Percentiles rank a stretch among this genome's conserved stretches.
Conservation (phyloP, 371 early-diverging fungal species). For the Rhizopus delemar region DNA sequence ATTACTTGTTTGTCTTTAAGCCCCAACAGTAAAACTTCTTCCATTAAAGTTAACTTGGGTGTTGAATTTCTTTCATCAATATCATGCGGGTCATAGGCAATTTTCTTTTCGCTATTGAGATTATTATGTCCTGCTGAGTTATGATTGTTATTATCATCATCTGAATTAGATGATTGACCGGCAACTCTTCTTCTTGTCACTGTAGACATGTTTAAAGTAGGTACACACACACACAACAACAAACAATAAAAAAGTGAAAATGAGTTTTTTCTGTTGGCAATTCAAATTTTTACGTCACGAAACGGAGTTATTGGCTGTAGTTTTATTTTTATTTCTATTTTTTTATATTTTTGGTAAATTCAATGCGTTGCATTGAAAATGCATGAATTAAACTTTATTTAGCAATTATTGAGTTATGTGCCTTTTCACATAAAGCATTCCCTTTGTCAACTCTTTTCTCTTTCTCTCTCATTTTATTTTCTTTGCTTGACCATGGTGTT, state of each 20-base stretch:
- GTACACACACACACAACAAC: conserved; percentile 1
- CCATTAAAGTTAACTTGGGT: conserved; percentile 87
- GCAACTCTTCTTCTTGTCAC: conserved; percentile 48
- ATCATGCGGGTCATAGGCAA: conserved; percentile 54
- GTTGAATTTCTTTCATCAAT: conserved; percentile 65
- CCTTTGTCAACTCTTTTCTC: background rate
- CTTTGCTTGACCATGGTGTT: conserved; percentile 13
- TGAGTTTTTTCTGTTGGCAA: background rate
- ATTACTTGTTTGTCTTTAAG: conserved; percentile 90
- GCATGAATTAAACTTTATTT: conserved; percentile 14
- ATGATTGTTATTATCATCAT: conserved; percentile 23
- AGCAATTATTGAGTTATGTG: conserved; percentile 7
- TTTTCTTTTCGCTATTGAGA: conserved; percentile 33
- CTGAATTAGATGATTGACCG: conserved; percentile 30
- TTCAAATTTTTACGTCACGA: background rate
- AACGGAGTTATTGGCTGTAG: background rate
- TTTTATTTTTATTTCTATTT: background rate
- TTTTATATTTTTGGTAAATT: background rate
- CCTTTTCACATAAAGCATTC: background rate
- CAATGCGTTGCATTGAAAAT: background rate
- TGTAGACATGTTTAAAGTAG: conserved; percentile 33
- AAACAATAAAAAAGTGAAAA: background rate
- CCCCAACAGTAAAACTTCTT: conserved; percentile 91
- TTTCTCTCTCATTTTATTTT: conserved; percentile 1
- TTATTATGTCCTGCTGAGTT: conserved; percentile 15